Evolutionary conservation across 2,329 filamentous ascomycete species (phyloP).

Genomic region (Trichoderma arundinaceum): DNA sequence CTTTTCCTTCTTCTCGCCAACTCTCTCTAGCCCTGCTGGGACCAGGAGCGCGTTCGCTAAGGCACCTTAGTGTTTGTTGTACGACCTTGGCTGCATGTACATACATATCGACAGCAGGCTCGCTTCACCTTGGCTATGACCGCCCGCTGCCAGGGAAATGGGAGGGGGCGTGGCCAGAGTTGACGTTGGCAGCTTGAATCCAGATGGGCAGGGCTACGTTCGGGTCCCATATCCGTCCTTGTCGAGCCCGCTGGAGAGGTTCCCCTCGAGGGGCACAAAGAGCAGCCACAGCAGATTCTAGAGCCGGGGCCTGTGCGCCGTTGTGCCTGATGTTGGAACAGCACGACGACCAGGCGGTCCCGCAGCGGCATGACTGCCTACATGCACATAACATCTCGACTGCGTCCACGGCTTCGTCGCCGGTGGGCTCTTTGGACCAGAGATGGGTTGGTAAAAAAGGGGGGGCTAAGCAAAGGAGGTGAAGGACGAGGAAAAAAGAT

Average conservation of each 20-base stretch:
- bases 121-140: conserved; percentile 26
- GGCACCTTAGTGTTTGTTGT: conserved; percentile 1
- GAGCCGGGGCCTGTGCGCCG: conserved; percentile 25
- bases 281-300: conserved; percentile 15
- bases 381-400: conserved; percentile 2
- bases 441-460: neutral
- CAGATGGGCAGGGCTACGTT: conserved; percentile 31
- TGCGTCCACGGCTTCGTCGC: conserved; percentile 5
- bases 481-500: conserved; percentile 3
- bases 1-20: neutral
- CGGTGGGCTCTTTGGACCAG: neutral
- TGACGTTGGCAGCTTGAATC: conserved; percentile 4
- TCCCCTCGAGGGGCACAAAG: conserved; percentile 1
- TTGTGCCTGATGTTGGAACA: conserved; percentile 30
- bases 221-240: conserved; percentile 31
- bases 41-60: conserved; percentile 13
- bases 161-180: conserved; percentile 28
- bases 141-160: conserved; percentile 26
- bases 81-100: conserved; percentile 27
- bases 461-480: conserved; percentile 14
- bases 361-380: conserved; percentile 1
- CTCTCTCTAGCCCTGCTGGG: neutral
- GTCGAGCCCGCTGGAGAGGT: neutral
- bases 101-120: conserved; percentile 24
- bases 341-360: conserved; percentile 10